Percentiles rank a stretch among this genome's conserved stretches.
phyloP scores from a whole-genome alignment of 2,329 filamentous ascomycete species.

The Cladobotryum mycophilum region DNA sequence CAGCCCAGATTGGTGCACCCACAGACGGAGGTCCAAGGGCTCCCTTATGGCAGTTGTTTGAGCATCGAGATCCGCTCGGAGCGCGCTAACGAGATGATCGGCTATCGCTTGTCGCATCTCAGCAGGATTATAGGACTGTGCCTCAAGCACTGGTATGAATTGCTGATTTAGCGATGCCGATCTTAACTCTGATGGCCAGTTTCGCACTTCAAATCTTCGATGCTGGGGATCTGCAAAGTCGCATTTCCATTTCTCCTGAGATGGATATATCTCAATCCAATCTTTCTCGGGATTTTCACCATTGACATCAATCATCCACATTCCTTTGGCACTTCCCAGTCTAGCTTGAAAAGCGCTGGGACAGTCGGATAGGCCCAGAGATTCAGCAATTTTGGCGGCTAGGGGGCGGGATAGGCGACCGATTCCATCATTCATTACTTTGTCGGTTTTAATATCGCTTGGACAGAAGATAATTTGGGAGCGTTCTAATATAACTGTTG shows the following conservation, averaged over 20 bases:
- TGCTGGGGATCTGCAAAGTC: conserved; percentile 42
- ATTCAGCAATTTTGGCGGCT: conserved; percentile 44
- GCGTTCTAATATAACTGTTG: conserved; percentile 39
- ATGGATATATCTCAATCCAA: conserved; percentile 62
- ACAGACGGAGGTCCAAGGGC: conserved; percentile 45
- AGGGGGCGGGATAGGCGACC: conserved; percentile 57
- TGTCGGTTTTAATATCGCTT: conserved; percentile 32
- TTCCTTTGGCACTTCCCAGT: conserved; percentile 66
- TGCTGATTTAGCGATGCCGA: conserved; percentile 58
- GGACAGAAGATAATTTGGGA: conserved; percentile 38
- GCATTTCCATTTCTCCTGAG: conserved; percentile 62
- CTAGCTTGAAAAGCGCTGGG: conserved; percentile 64
- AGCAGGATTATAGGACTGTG: conserved; percentile 43
- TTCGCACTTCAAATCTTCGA: conserved; percentile 60
- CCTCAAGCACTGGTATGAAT: conserved; percentile 61
- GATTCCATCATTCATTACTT: conserved; percentile 63
- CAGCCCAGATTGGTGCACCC: conserved; percentile 40
- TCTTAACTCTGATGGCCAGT: conserved; percentile 24
- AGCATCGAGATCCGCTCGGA: conserved; percentile 46
- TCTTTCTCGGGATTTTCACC: conserved; percentile 33
- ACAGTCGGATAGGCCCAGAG: conserved; percentile 44
- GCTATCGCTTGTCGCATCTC: conserved; percentile 44
- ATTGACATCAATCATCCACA: conserved; percentile 61
- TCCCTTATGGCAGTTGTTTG: conserved; percentile 46
- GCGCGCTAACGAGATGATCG: conserved; percentile 40